A percentile compares a stretch with the other conserved stretches of the same genome.
Evolutionary conservation across 2,329 filamentous ascomycete genomes (phyloP).

Genomic region (Diaporthe ampelina): DNA sequence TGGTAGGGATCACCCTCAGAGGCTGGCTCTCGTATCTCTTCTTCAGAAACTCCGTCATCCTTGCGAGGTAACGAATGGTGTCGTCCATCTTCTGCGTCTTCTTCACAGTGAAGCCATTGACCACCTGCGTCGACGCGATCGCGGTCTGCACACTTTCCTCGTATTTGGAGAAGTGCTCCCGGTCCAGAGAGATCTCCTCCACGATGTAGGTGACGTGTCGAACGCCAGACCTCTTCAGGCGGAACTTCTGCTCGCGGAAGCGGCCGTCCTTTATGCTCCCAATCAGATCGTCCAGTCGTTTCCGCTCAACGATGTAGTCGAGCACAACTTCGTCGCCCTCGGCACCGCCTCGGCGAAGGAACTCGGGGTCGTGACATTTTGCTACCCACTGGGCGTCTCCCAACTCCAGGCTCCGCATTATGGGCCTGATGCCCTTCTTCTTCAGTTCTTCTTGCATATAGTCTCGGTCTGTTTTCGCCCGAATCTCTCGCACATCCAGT

Average conservation of each 20-base stretch:
- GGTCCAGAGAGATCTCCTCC: constrained; percentile 77
- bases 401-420: constrained; percentile 78
- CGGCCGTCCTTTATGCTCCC: constrained; percentile 85
- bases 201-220: constrained; percentile 84
- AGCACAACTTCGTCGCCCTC: constrained; percentile 80
- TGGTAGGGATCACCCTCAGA: constrained; percentile 76
- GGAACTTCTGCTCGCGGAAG: constrained; percentile 88
- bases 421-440: constrained; percentile 74
- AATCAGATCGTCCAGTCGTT: constrained; percentile 84
- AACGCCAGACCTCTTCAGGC: constrained; percentile 79
- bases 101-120: constrained; percentile 85
- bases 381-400: constrained; percentile 87
- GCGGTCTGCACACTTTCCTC: constrained; percentile 79
- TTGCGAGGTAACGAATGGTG: constrained; percentile 80
- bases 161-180: constrained; percentile 67
- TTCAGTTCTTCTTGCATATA: constrained; percentile 81
- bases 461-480: constrained; percentile 79
- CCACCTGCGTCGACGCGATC: constrained; percentile 82
- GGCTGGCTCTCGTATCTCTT: constrained; percentile 72
- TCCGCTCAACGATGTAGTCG: constrained; percentile 86
- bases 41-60: constrained; percentile 78
- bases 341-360: constrained; percentile 68
- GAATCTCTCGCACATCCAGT: constrained; percentile 81
- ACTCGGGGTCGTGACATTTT: constrained; percentile 72
- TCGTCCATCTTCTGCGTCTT: constrained; percentile 82